Percentiles rank a stretch among this genome's conserved stretches.
phyloP scores from a whole-genome alignment of 352 stramenopile species.

The Pythium vanterpoolii region DNA sequence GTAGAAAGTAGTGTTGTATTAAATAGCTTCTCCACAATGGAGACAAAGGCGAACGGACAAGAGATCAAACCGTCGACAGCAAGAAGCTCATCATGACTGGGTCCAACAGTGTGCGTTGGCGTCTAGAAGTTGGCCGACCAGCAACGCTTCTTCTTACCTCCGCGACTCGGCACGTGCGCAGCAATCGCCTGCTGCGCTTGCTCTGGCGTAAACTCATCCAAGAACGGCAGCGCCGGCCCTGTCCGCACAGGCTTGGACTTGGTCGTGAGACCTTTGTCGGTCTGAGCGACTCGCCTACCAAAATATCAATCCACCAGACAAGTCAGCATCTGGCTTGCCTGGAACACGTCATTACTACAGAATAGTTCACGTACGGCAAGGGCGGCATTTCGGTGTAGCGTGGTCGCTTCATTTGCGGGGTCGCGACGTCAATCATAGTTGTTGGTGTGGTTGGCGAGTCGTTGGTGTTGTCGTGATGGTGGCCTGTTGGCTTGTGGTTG shows the following conservation, averaged over 20 bases:
- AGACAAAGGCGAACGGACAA: neutral
- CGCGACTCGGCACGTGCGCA: conserved; percentile 5
- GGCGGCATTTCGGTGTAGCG: conserved; percentile 1
- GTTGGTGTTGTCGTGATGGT: too few species aligned
- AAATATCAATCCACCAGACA: conserved; percentile 1
- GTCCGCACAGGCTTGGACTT: conserved; percentile 17
- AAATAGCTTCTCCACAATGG: neutral
- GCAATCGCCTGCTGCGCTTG: conserved; percentile 21
- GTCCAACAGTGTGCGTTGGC: neutral
- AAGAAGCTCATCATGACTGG: neutral
- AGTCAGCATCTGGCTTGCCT: neutral
- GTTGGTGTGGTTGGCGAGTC: conserved; percentile 1
- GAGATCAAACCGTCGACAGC: neutral
- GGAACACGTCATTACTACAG: neutral
- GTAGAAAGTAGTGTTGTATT: too few species aligned
- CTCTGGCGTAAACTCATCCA: conserved; percentile 28
- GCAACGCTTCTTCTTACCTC: conserved; percentile 27
- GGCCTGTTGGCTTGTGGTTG: neutral
- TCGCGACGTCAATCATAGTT: conserved; percentile 9
- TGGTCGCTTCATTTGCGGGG: conserved; percentile 16
- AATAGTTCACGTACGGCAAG: conserved; percentile 3
- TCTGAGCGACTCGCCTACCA: conserved; percentile 15
- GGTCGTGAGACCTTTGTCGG: conserved; percentile 13
- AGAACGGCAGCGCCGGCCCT: conserved; percentile 28
- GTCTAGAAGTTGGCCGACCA: conserved; percentile 20